These are phyloP conservation scores for Cryptococcus neoformans DNA, from an alignment of 1,284 basidiomycete genomes.

Conservation along the genomic window DNA sequence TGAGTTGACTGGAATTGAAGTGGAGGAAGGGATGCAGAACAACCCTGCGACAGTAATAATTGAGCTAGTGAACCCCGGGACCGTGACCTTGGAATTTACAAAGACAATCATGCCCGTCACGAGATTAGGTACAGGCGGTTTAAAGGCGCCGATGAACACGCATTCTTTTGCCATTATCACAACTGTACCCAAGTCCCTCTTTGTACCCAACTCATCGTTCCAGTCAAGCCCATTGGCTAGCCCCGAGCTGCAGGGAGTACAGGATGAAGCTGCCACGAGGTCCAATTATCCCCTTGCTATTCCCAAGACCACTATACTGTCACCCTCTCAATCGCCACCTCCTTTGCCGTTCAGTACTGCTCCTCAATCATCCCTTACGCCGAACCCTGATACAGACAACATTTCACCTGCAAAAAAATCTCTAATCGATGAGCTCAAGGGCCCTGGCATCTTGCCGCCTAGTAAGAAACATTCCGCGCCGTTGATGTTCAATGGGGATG, in stretches of 20 bases:
- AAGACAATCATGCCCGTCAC: slow-evolving; percentile 31
- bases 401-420: slow-evolving; percentile 1
- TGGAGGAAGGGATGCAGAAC: not conserved
- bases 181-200: slow-evolving; percentile 21
- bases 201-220: slow-evolving; percentile 4
- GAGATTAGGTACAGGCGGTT: slow-evolving; percentile 1
- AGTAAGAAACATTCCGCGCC: slow-evolving; percentile 1
- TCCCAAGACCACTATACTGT: not conserved
- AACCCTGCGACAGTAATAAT: slow-evolving; percentile 8
- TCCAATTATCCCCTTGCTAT: not conserved
- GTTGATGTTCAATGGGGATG: slow-evolving; percentile 28
- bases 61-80: slow-evolving; percentile 22
- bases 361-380: too few species aligned
- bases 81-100: slow-evolving; percentile 28
- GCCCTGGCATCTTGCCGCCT: slow-evolving; percentile 8
- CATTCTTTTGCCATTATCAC: slow-evolving; percentile 36
- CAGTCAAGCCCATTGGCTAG: not conserved
- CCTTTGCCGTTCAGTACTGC: too few species aligned
- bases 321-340: not conserved
- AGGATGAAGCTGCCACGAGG: too few species aligned
- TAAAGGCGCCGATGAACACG: slow-evolving; percentile 11
- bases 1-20: not conserved
- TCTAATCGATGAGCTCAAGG: slow-evolving; percentile 20
- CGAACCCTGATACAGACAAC: not conserved
- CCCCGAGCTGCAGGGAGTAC: too few species aligned